Conservation (phyloP, 768 basidiomycete species). For the Trametes elegans region DNA sequence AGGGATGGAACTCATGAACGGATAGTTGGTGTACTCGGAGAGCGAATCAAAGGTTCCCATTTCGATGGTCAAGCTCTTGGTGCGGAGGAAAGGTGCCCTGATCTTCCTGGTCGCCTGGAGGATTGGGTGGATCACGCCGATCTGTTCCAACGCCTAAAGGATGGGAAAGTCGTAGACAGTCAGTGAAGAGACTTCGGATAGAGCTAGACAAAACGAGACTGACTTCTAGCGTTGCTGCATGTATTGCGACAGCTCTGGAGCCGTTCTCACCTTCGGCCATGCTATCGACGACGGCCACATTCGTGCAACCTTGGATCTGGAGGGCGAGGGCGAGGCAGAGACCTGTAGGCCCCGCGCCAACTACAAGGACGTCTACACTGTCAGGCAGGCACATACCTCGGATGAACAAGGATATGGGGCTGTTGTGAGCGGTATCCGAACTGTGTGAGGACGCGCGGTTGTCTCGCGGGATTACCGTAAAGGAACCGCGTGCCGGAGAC, state of each 20-base stretch:
- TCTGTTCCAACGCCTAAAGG: conserved; percentile 46
- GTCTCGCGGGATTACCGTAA: too few relatives aligned
- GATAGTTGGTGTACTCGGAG: conserved; percentile 40
- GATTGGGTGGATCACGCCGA: conserved; percentile 41
- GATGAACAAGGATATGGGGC: too few relatives aligned
- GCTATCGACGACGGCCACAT: conserved; percentile 46
- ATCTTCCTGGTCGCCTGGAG: conserved; percentile 37
- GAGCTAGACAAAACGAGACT: conserved; percentile 23
- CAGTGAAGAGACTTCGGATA: conserved; percentile 20
- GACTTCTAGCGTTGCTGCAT: conserved; percentile 55
- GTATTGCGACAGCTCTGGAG: conserved; percentile 48
- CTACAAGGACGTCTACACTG: conserved; percentile 43
- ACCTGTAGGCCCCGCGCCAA: conserved; percentile 51
- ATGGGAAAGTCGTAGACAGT: conserved; percentile 25
- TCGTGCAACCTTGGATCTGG: conserved; percentile 38
- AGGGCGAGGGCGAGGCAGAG: conserved; percentile 47
- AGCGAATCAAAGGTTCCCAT: conserved; percentile 35
- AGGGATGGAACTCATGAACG: conserved; percentile 42
- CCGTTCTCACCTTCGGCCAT: conserved; percentile 30
- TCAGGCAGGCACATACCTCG: conserved; percentile 36
- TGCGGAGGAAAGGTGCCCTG: conserved; percentile 27
- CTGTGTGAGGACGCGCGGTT: too few relatives aligned
- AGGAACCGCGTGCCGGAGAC: too few relatives aligned
- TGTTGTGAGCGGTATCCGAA: too few relatives aligned
- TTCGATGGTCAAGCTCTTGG: conserved; percentile 31